Evolutionary conservation across 2,329 filamentous ascomycete genomes (phyloP), one percentile per base, ranked within the genome.

Genomic region (Fusarium equiseti): DNA sequence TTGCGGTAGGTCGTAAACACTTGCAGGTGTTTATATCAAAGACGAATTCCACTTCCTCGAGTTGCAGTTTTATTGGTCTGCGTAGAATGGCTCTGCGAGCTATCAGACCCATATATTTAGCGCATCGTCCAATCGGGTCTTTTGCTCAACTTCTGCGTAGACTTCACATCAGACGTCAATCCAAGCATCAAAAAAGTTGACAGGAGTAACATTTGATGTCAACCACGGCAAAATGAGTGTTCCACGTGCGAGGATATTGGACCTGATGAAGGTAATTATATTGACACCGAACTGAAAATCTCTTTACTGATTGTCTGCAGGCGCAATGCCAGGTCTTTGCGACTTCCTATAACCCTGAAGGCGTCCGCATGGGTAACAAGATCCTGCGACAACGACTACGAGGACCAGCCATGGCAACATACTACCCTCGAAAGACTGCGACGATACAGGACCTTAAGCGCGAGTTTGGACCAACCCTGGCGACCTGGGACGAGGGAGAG

Each of bases 311-410:
- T 66, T 29, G 8, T 22, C 13, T 3, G 44, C 75, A 98, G 95
- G 88, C 89, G 78, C 94, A 95, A 91, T 97, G 94, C 87, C 89
- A 91, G 80, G 89, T 98, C 83, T 99, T 98, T 86, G 91, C 91
- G 77, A 93, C 92, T 53, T 95, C 91, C 56, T 98, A 90, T 86
- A 99, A 99, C 82, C 96, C 96, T 27, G 87, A 93, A 59, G 85
- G 90, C 73, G 81, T 92, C 67, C 93, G 96, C 68, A 89, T 93
- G 74, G 96, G 96, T 77, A 98, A 96, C 84, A 97, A 96, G 82
- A 86, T 99, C 79, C 86, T 99, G 65, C 93, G 95, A 77, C 92
- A 98, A 81, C 90, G 95, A 77, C 85, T 98, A 69, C 90, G 88
- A 77, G 96, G 96, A n/a, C 93, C 94, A 31, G 84, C 92, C 1